Evolutionary conservation across 2,329 filamentous ascomycete species (phyloP).

Genomic region (Monilinia aucupariae): DNA sequence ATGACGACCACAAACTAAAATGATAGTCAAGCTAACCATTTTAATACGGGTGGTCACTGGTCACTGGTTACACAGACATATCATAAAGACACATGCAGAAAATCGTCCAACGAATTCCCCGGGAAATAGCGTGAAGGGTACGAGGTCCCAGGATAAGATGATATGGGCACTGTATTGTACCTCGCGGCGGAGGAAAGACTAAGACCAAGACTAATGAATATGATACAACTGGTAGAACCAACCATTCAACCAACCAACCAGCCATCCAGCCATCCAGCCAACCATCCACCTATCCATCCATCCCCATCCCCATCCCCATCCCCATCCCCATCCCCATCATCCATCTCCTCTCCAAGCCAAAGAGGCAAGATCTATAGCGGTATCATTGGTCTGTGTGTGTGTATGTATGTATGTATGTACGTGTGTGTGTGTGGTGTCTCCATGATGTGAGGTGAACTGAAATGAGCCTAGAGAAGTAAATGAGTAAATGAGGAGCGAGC

Average conservation of each 20-base stretch:
- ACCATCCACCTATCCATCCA: not conserved
- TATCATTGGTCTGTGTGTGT: conserved; percentile 13
- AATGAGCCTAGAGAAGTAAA: conserved; percentile 17
- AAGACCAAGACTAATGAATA: not conserved
- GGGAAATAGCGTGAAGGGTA: not conserved
- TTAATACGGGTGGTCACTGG: no score
- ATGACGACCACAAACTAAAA: conserved; percentile 12
- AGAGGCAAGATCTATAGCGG: not conserved
- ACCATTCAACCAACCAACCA: no score
- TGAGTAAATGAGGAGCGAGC: conserved; percentile 4
- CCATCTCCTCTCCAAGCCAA: not conserved
- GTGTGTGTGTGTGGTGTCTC: not conserved
- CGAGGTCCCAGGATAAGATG: not conserved
- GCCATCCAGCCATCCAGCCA: no score
- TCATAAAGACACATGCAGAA: not conserved
- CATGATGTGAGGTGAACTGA: conserved; percentile 12
- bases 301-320: not conserved
- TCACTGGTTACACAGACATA: conserved; percentile 8
- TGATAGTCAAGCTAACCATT: not conserved
- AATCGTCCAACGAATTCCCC: conserved; percentile 1
- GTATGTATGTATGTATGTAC: no score
- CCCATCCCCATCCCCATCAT: not conserved
- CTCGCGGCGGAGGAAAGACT: not conserved
- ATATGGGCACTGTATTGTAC: no score
- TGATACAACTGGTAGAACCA: no score